Evolutionary conservation across 495 filamentous ascomycete genomes (phyloP).

Genomic region (Penicillium diatomitis): DNA sequence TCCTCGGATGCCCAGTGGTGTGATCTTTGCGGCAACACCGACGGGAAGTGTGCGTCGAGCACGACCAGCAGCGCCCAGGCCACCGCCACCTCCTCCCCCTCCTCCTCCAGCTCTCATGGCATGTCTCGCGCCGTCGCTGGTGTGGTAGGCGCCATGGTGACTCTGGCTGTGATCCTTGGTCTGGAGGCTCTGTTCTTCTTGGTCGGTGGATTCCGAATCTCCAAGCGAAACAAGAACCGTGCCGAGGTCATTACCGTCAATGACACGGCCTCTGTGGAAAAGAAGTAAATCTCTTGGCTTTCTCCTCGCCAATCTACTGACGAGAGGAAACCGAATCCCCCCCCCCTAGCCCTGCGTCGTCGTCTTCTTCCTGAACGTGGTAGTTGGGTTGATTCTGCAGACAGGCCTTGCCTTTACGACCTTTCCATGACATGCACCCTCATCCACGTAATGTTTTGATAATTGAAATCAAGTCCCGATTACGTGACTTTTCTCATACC

Average conservation of each 20-base stretch:
- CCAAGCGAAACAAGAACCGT: constrained; percentile 13
- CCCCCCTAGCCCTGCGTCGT: too few species aligned
- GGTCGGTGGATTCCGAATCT: constrained; percentile 21
- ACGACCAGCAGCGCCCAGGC: not conserved
- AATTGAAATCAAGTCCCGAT: too few species aligned
- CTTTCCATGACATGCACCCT: too few species aligned
- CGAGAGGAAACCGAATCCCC: too few species aligned
- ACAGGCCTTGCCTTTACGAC: too few species aligned
- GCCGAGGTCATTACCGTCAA: constrained; percentile 3
- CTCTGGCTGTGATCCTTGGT: constrained; percentile 45
- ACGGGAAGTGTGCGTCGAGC: constrained; percentile 24
- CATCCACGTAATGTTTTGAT: too few species aligned
- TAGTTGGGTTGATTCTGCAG: too few species aligned
- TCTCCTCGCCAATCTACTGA: not conserved
- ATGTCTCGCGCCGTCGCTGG: constrained; percentile 41
- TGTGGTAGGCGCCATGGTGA: constrained; percentile 56
- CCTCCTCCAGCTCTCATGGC: constrained; percentile 12
- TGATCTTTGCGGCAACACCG: constrained; percentile 32
- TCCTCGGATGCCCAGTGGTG: constrained; percentile 34
- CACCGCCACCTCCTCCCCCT: not conserved
- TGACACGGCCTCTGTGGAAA: constrained; percentile 6
- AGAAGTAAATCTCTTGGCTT: constrained; percentile 4
- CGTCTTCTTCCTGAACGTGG: too few species aligned
- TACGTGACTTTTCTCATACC: too few species aligned
- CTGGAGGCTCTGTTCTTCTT: constrained; percentile 38